Evolutionary conservation across 192 early-diverging fungal species (phyloP), one percentile per base, ranked within the genome.

Genomic region (Podila horticola): DNA sequence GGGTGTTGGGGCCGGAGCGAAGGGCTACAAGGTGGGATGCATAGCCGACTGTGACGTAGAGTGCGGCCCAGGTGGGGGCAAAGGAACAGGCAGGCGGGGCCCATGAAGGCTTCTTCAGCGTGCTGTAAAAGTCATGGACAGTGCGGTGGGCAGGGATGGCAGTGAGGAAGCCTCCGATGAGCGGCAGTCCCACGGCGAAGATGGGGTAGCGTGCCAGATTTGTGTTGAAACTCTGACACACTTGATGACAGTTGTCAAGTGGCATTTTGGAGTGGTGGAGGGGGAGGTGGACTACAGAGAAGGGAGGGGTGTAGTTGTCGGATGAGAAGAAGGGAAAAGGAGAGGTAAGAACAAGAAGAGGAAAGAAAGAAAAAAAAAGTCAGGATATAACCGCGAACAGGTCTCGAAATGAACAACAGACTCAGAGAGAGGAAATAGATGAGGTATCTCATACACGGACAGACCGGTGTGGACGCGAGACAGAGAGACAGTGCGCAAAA

Each of bases 1-100:
- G 2, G 2, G 77, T 73, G 66, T 69, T 73, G 33, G 77, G 77
- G 29, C 77, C 71, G 12, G 77, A 73, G 15, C 69, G 65, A 8
- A 81, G 70, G 13, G 77, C 70, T 8, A 81, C 77, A 52, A 81
- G 50, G 58, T 81, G 77, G 4, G 77, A 81, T 5, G 77, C 77
- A 69, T 81, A 81, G 7, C 77, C 77, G 11, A 81, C 48, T n/a
- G 77, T 64, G 55, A 81, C 28, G 62, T 81, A 81, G 26, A 81
- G 33, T 8, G 57, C 66, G 1, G 77, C 66, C 77, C 77, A 81
- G 19, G 58, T 59, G 6, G 77, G 77, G 29, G 66, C 66, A 61
- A 65, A 81, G n/a, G 34, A 41, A 15, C 66, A 57, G 8, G 50
- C 52, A 1, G 71, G 71, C 2, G 77, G 62, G 58, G 77, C 77